Base-by-base conservation (phyloP, 2,329 filamentous ascomycete species). In the Botrytis pseudocinerea region DNA sequence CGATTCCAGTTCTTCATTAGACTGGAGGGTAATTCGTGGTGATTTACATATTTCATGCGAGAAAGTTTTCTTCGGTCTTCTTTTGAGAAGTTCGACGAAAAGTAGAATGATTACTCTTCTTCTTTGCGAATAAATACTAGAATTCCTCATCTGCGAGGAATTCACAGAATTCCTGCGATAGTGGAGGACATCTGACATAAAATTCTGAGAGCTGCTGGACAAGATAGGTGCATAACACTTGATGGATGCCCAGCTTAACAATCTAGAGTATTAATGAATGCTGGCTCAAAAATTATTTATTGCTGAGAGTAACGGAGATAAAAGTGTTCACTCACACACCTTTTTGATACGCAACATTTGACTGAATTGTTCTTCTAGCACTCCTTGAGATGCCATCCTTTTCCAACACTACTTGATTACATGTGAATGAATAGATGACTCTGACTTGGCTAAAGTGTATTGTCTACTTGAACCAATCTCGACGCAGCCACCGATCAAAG, bases 291-390 rank as follows among this genome's bases (percentile, higher is more conserved):
- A n/a, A 7, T 54, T 4, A n/a, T n/a, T n/a, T 6, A 6, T 14
- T 16, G 10, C 46, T 51, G 4, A 51, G 48, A n/a, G 25, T 16
- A 8, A 54, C 12, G 0, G 16, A 54, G 12, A 54, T n/a, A 2
- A 8, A n/a, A 16, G 6, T n/a, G 9, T n/a, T 7, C 12, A n/a
- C 48, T 16, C 12, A 54, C 0, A 54, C 35, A 35, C 35, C 35
- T 28, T 16, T 16, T 54, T 3, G 5, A 54, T n/a, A 16, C 12
- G n/a, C 25, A 1, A 1, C 0, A n/a, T n/a, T 16, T n/a, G 12
- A 54, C 5, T 16, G 1, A 2, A 14, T 10, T 8, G 16, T n/a
- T n/a, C 4, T 16, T n/a, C 25, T 0, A n/a, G 7, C 2, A 54
- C 5, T n/a, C 1, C 48, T 16, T n/a, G 48, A 54, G 5, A 0